Evolutionary conservation across 352 stramenopile species (phyloP), one percentile per base, ranked within the genome.

Genomic region (Phytophthora pluvialis): DNA sequence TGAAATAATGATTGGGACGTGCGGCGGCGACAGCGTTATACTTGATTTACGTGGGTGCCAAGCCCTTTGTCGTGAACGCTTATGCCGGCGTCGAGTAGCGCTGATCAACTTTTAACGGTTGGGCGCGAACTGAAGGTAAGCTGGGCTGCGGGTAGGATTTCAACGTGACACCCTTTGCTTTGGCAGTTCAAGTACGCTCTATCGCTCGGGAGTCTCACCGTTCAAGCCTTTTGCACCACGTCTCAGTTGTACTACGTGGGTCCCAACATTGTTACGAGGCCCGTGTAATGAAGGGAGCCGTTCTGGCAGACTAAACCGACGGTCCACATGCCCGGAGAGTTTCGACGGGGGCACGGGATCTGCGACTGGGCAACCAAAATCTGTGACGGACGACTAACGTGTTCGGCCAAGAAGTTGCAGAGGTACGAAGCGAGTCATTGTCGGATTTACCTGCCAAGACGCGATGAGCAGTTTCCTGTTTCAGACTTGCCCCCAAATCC

Each of bases 361-460:
- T 69, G 53, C 53, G 38, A 69, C 60, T 33, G 29, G 10, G 45
- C 45, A 48, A 32, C 5, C 31, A 35, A 11, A 1, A 35, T 38
- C 11, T 26, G 39, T 15, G 39, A 42, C 16, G 9, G 11, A 25
- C 8, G 26, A 57, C 16, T 18, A 21, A 25, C 8, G 26, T 51
- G 44, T 13, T 26, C 26, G 40, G n/a, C 28, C 35, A 49, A 35
- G 15, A 42, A 42, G 33, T 48, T 55, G 42, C 42, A 65, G 36
- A 18, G 25, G 54, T 18, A 50, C 53, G 39, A 63, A 48, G 18
- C 36, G 21, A 31, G 29, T 60, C 55, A 69, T 25, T 53, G 31
- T 59, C 32, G 26, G 46, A 69, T 48, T 57, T 13, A 3, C 46
- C 28, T 59, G 31, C 25, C 8, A 36, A 32, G 42, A 29, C 13